Conservation (phyloP, 2,329 filamentous ascomycete genomes). For the Neobulgaria alba region DNA sequence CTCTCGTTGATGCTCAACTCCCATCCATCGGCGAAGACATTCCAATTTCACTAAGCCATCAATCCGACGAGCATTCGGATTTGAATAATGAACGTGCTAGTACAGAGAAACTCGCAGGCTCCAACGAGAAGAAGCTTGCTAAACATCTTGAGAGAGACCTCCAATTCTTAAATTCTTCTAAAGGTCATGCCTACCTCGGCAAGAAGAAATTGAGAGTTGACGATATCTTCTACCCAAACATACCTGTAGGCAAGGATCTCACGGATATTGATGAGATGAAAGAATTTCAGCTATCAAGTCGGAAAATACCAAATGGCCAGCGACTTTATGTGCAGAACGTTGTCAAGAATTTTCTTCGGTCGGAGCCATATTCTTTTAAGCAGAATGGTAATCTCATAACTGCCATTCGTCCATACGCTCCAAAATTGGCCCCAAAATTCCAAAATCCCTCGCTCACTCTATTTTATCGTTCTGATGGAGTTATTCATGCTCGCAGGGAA, state of each 20-base stretch:
- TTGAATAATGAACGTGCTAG: not conserved
- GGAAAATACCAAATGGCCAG: constrained; percentile 34
- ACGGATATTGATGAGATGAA: constrained; percentile 21
- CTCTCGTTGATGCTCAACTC: too few species aligned
- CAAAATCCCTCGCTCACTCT: constrained; percentile 28
- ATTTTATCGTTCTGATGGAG: constrained; percentile 16
- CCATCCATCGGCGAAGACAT: not conserved
- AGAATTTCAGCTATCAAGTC: constrained; percentile 17
- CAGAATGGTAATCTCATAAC: constrained; percentile 14
- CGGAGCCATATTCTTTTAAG: constrained; percentile 10
- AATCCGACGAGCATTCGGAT: not conserved
- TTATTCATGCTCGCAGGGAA: constrained; percentile 20
- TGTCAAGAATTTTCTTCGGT: constrained; percentile 35
- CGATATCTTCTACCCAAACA: constrained; percentile 34
- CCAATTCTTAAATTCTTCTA: not conserved
- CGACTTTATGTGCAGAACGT: constrained; percentile 35
- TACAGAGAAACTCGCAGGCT: not conserved
- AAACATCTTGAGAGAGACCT: not conserved
- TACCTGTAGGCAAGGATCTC: constrained; percentile 24
- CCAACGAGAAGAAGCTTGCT: not conserved
- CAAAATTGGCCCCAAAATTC: constrained; percentile 13
- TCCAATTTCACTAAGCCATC: not conserved
- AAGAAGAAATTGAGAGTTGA: constrained; percentile 30
- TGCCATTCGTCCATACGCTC: constrained; percentile 25
- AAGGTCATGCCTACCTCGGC: constrained; percentile 30